Conservation (phyloP, 2,329 filamentous ascomycete species). For the Reticulascus tulasneorum region DNA sequence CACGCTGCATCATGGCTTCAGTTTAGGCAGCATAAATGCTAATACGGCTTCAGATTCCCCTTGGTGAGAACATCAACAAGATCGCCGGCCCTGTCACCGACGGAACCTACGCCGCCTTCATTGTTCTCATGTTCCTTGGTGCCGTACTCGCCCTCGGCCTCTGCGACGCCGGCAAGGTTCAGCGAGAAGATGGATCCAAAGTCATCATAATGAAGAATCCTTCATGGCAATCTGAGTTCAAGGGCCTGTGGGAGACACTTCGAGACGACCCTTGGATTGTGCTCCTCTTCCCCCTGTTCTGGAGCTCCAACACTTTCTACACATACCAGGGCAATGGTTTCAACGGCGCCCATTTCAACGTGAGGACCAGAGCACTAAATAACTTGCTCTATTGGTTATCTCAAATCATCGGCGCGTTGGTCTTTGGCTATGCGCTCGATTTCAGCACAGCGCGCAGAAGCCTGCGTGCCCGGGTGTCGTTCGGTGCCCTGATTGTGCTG, state of each 20-base stretch:
- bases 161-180: constrained; percentile 66
- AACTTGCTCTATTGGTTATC: constrained; percentile 73
- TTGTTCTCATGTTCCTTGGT: constrained; percentile 74
- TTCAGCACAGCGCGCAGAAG: constrained; percentile 54
- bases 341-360: constrained; percentile 68
- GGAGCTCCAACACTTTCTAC: constrained; percentile 80
- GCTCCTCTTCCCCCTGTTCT: constrained; percentile 77
- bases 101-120: constrained; percentile 84
- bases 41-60: constrained; percentile 60
- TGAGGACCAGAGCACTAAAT: constrained; percentile 72
- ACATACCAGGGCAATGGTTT: constrained; percentile 69
- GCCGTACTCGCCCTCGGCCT: constrained; percentile 66
- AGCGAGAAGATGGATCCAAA: constrained; percentile 72
- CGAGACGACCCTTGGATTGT: constrained; percentile 68
- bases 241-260: constrained; percentile 72
- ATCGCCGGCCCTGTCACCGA: constrained; percentile 54
- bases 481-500: constrained; percentile 58
- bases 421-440: constrained; percentile 72
- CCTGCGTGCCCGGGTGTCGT: constrained; percentile 61
- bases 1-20: background rate
- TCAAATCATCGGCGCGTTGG: constrained; percentile 71
- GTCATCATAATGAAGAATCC: constrained; percentile 91
- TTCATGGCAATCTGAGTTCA: constrained; percentile 74
- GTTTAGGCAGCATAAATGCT: background rate
- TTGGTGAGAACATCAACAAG: constrained; percentile 66